Evolutionary conservation across 352 stramenopile species (phyloP).

Genomic region (Pythium vanterpoolii): DNA sequence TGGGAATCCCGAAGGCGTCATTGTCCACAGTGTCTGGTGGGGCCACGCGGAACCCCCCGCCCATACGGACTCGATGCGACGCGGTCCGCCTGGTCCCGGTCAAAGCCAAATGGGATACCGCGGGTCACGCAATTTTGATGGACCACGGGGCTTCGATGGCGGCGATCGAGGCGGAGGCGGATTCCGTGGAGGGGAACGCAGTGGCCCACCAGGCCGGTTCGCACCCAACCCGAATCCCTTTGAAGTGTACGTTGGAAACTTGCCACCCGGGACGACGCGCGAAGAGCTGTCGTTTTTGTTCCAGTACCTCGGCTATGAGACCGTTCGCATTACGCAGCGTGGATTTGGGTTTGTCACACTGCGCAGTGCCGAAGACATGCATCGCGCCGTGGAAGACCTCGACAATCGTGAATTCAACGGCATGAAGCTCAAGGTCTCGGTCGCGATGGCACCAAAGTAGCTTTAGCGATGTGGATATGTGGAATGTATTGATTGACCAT

Average conservation of each 20-base stretch:
- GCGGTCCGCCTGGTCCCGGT: conserved; percentile 23
- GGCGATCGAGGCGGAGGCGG: conserved; percentile 32
- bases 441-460: conserved; percentile 24
- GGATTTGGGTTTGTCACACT: conserved; percentile 84
- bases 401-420: conserved; percentile 78
- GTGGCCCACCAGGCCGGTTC: conserved; percentile 37
- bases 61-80: conserved; percentile 56
- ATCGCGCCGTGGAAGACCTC: conserved; percentile 75
- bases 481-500: background rate
- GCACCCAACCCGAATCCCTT: conserved; percentile 55
- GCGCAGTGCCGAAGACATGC: conserved; percentile 71
- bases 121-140: conserved; percentile 22
- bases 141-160: conserved; percentile 31
- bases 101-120: conserved; percentile 20
- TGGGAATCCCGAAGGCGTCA: conserved; percentile 60
- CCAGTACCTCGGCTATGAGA: conserved; percentile 78
- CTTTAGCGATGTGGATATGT: background rate
- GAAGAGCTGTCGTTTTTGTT: conserved; percentile 81
- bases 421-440: conserved; percentile 49
- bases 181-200: conserved; percentile 32
- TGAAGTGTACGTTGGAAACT: conserved; percentile 81
- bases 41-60: conserved; percentile 70
- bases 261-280: conserved; percentile 75
- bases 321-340: conserved; percentile 78
- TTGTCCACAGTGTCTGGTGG: conserved; percentile 84